Base-by-base conservation (phyloP, 2,329 filamentous ascomycete genomes). In the Ophiognomonia clavigignenti-juglandacearum region DNA sequence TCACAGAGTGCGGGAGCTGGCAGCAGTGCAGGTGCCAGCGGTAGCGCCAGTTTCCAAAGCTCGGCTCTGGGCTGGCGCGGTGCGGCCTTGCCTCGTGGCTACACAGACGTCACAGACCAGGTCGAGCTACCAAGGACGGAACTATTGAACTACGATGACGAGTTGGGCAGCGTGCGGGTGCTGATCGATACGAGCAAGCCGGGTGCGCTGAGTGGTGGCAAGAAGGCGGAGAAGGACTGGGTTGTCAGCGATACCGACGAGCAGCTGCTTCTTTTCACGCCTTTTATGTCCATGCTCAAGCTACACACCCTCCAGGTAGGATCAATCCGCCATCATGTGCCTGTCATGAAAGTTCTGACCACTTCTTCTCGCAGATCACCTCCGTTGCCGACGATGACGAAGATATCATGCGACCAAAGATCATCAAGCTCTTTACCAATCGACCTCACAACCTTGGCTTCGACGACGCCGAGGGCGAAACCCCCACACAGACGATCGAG, bases 221-320 rank as follows among this genome's bases (percentile, higher is more conserved):
- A 82, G 61, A 67, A 64, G 16, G 65, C 68, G 9, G 68, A 71
- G 27, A 81, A 80, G 61, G 92, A 98, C 67, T 97, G 88, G 85
- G 83, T 97, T 19, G 88, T 96, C 73, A 96, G 89, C 65, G 92
- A 96, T 62, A 95, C 92, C 29, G 93, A 98, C 62, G 91, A 97
- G 70, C 93, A 98, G 73, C 73, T 98, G 53, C 87, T 97, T 78
- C 77, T 98, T 39, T 97, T 85, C 67, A 76, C 95, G 48, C 92
- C 93, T 1, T 96, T 98, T 70, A 85, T 91, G 65, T 82, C 85
- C 26, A 88, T 83, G 39, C 65, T 96, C 55, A 98, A 97, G 73
- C 77, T 97, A 43, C 92, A 96, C 69, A 91, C 89, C 10, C 69
- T 85, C 26, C 82, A 85, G 72, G 80, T 80, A 68, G 48, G 68